Conservation (phyloP, 495 filamentous ascomycete species). For the Cercophora samala region DNA sequence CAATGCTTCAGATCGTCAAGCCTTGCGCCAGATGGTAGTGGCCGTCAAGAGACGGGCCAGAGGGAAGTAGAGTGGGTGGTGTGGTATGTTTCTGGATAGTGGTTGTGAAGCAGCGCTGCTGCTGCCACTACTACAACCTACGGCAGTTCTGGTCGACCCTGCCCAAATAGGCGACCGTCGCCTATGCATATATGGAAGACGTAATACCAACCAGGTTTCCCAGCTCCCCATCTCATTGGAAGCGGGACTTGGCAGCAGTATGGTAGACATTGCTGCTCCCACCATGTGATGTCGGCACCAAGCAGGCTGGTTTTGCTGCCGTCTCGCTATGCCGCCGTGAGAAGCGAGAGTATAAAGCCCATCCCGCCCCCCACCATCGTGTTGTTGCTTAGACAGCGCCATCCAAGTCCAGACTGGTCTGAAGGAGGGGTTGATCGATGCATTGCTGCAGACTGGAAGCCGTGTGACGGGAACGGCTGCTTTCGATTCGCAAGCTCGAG, state of each 20-base stretch:
- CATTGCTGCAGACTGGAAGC: neutral
- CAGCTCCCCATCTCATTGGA: neutral
- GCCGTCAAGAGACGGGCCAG: neutral
- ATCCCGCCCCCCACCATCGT: conserved; percentile 1
- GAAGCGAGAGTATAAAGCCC: neutral
- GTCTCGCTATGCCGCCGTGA: neutral
- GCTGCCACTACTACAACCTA: no score
- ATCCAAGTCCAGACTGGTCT: conserved; percentile 12
- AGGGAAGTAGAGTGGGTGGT: neutral
- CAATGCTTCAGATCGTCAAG: neutral
- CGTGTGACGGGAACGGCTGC: conserved; percentile 10
- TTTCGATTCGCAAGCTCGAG: conserved; percentile 9
- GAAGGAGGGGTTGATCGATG: conserved; percentile 7
- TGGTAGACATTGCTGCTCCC: neutral
- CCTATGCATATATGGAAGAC: neutral
- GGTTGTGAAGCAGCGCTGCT: neutral
- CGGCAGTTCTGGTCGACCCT: conserved; percentile 1
- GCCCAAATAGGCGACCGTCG: neutral
- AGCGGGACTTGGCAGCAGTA: conserved; percentile 3
- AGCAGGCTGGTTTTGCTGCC: neutral
- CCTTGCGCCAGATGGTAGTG: neutral
- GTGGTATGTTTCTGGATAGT: conserved; percentile 1
- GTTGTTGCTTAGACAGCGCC: neutral
- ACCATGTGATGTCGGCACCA: conserved; percentile 6
- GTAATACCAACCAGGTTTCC: neutral